Evolutionary conservation across 2,329 filamentous ascomycete species (phyloP), one percentile per base, ranked within the genome.

Genomic region (Pestalotiopsis sp.): DNA sequence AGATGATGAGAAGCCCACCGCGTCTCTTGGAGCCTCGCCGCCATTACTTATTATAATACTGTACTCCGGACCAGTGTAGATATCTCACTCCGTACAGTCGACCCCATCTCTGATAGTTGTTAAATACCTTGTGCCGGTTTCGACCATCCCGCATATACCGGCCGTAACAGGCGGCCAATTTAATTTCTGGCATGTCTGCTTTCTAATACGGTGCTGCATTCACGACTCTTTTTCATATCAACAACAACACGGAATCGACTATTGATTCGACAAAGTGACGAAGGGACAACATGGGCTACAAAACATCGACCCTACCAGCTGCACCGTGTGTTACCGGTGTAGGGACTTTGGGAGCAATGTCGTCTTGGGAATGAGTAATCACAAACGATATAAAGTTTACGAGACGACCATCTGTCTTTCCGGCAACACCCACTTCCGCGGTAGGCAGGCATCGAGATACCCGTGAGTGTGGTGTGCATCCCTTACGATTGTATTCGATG

Each of bases 1-100:
- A 61, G 58, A 61, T 61, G 58, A 61, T n/a, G 58, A 35, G 35
- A 39, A 39, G n/a, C 58, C n/a, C 58, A 35, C 9, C 58, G 30
- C 30, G 58, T 39, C 5, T 17, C 26, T 26, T n/a, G 56, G 22
- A 14, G 22, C 22, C 56, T 35, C 22, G 10, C 17, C n/a, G 20
- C 22, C 22, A 35, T n/a, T 13, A 20, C 26, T 35, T 35, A 35
- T 7, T 35, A 35, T 2, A 35, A 35, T 35, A 2, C 30, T 35
- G 30, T 35, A 35, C 30, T 35, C 30, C 30, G 30, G 7, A 35
- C 30, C 30, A 35, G 30, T 35, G 30, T 35, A 35, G 7, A 35
- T 35, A 35, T 35, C 30, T 35, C 30, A 35, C 30, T 35, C 30
- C 30, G 9, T 35, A 35, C 30, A 35, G 30, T 35, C 44, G 14